These are phyloP conservation scores for Aspergillus ochraceus DNA, from an alignment of 2,329 filamentous ascomycete species.

Conservation along the genomic window DNA sequence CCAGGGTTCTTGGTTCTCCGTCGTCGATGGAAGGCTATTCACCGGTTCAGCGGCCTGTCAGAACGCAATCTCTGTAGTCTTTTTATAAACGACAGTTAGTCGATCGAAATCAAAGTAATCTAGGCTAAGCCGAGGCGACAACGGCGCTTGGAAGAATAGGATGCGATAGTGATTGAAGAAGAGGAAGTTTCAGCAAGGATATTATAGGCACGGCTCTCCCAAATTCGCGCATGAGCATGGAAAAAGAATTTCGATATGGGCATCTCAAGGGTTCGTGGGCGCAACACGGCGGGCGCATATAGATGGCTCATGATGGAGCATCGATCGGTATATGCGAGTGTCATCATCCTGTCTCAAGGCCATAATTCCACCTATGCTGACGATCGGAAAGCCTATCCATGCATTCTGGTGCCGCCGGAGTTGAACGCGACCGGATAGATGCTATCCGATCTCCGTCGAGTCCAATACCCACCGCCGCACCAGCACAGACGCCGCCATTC, in stretches of 20 bases:
- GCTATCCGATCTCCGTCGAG: constrained; percentile 4
- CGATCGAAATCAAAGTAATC: background rate
- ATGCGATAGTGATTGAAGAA: background rate
- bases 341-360: background rate
- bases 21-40: constrained; percentile 3
- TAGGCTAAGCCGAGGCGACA: background rate
- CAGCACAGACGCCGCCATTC: background rate
- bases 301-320: background rate
- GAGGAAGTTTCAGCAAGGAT: background rate
- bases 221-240: constrained; percentile 1
- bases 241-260: constrained; percentile 1
- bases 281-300: constrained; percentile 3
- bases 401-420: background rate
- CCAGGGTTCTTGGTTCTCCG: background rate
- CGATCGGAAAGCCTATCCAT: background rate
- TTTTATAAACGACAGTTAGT: constrained; percentile 14
- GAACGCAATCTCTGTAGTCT: constrained; percentile 11
- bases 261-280: background rate
- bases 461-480: constrained; percentile 11
- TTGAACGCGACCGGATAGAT: constrained; percentile 18
- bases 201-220: background rate
- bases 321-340: background rate
- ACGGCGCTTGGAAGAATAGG: background rate
- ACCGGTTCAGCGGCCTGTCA: background rate
- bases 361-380: constrained; percentile 1